Base-by-base conservation (phyloP, 352 stramenopile genomes). In the Pseudoperonospora humuli region DNA sequence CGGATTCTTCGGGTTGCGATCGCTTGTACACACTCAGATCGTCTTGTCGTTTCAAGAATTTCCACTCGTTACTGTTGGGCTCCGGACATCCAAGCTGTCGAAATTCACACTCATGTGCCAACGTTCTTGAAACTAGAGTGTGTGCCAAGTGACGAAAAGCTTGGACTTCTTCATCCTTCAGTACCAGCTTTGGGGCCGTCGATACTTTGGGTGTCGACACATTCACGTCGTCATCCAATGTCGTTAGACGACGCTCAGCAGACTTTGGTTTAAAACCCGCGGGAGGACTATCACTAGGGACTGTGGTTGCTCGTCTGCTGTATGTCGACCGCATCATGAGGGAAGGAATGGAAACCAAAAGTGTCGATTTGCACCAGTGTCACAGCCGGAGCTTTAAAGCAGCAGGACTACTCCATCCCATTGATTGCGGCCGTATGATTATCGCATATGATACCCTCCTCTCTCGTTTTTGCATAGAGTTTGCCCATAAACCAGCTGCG, bases 51-150 rank as follows among this genome's bases (percentile, higher is more conserved):
- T 65, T 67, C 2, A 67, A 33, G 9, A 67, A 9, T 27, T 64
- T 67, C 61, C 61, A 70, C 7, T 70, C 33, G 8, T 53, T 59
- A 13, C 13, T 39, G 21, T 39, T 54, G 4, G 52, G 49, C 4
- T 64, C 57, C 1, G 50, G 59, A 31, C 39, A 50, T 3, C 47
- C 48, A 2, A 66, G 29, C 2, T 57, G 44, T 9, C 58, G 49
- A 46, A 52, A 67, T 21, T 65, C 51, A 19, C 44, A 57, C 57
- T 82, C 67, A 9, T 75, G 64, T 11, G 57, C 51, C 17, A 82
- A 43, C 1, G 70, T 77, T 31, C 56, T 40, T 2, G 47, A 46
- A 0, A 82, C 58, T 43, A 82, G 65, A 37, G 62, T 64, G 15
- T 63, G 54, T 0, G 61, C 61, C 19, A 76, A 41, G 9, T 50